These are phyloP conservation scores for Carpinus viminea DNA, from an alignment of 306 rosid genomes.

Conservation along the genomic window DNA sequence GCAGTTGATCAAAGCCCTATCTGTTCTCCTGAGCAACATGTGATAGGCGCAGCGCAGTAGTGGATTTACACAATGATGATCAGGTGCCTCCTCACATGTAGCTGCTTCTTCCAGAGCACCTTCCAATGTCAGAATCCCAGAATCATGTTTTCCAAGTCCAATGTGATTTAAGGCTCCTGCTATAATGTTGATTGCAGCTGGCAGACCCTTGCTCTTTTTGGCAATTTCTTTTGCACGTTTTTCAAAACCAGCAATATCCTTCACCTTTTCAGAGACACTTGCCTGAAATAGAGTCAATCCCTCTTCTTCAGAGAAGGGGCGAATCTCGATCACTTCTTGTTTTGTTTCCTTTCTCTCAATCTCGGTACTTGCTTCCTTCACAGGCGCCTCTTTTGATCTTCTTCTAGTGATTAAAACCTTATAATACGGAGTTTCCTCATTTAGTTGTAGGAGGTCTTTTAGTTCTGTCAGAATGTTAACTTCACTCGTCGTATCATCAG, in stretches of 20 bases:
- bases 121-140: background rate
- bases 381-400: too few relatives aligned
- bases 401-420: constrained; percentile 32
- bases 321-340: background rate
- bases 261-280: background rate
- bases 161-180: constrained; percentile 23
- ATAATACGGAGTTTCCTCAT: too few relatives aligned
- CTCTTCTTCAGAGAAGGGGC: background rate
- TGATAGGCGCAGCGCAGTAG: constrained; percentile 23
- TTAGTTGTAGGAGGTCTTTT: too few relatives aligned
- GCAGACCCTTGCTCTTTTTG: background rate
- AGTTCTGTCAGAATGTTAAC: too few relatives aligned
- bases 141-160: background rate
- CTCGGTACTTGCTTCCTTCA: too few relatives aligned
- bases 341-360: background rate
- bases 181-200: constrained; percentile 3
- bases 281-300: background rate
- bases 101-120: constrained; percentile 14
- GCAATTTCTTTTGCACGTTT: background rate
- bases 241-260: background rate
- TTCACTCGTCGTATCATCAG: too few relatives aligned
- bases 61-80: background rate
- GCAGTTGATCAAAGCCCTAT: constrained; percentile 14
- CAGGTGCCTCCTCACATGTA: background rate
- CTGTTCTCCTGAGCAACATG: constrained; percentile 8